Evolutionary conservation across 805 yeast genomes (phyloP).

Genomic region (Saturnispora galanensis): DNA sequence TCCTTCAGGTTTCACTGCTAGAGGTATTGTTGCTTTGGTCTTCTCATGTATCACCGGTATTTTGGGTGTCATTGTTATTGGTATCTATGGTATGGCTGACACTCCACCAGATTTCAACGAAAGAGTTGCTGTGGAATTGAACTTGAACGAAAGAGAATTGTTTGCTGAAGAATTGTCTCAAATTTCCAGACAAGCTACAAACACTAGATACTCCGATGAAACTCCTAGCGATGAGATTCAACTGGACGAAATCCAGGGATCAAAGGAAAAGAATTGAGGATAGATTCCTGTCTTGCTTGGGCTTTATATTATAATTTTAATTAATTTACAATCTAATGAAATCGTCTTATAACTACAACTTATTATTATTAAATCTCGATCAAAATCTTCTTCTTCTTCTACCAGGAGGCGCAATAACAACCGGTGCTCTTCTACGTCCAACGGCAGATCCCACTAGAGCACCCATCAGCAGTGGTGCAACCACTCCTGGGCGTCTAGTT

Average conservation of each 20-base stretch:
- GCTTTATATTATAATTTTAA: neutral
- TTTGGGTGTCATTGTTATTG: constrained; percentile 68
- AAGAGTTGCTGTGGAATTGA: constrained; percentile 47
- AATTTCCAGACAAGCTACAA: constrained; percentile 7
- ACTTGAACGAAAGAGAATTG: constrained; percentile 34
- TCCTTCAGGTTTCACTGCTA: constrained; percentile 88
- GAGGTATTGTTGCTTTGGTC: constrained; percentile 89
- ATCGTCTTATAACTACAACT: too few relatives aligned
- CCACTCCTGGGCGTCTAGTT: neutral
- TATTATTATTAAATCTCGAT: neutral
- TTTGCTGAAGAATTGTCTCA: constrained; percentile 14
- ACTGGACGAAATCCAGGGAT: constrained; percentile 1
- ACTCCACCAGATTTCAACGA: constrained; percentile 52
- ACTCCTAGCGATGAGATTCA: constrained; percentile 4
- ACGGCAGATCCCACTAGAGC: neutral
- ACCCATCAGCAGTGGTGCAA: neutral
- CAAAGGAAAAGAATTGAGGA: constrained; percentile 3
- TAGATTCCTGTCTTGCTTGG: too few relatives aligned
- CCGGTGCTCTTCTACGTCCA: neutral
- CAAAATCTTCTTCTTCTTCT: constrained; percentile 1
- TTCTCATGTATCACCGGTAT: constrained; percentile 84
- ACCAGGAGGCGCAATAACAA: neutral
- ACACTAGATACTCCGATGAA: constrained; percentile 13
- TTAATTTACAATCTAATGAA: neutral
- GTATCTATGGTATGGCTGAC: constrained; percentile 81